A percentile compares a stretch with the other conserved stretches of the same genome.
These are phyloP conservation scores for Pouteria campechiana DNA, from an alignment of 179 eudicot species.

Conservation along the genomic window DNA sequence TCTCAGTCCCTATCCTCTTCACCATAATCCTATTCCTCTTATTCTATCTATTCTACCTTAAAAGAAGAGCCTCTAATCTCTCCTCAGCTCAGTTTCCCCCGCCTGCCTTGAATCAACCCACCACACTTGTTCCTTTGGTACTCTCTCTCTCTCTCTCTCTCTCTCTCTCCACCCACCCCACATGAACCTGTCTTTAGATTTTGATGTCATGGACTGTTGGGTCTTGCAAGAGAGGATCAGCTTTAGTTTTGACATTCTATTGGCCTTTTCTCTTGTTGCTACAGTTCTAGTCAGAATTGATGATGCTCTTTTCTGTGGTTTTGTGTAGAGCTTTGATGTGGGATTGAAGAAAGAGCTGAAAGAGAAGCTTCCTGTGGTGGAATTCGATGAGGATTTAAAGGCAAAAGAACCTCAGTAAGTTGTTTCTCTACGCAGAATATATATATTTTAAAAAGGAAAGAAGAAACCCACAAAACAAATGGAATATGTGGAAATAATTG, in stretches of 20 bases:
- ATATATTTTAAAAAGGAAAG: background rate
- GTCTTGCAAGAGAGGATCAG: too few relatives aligned
- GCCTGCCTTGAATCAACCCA: slow-evolving; percentile 11
- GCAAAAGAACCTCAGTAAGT: slow-evolving; percentile 61
- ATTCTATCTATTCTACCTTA: slow-evolving; percentile 79
- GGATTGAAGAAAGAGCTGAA: slow-evolving; percentile 41
- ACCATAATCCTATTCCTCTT: slow-evolving; percentile 71
- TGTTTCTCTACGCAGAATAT: too few relatives aligned
- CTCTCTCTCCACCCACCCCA: background rate
- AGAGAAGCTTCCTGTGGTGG: slow-evolving; percentile 41
- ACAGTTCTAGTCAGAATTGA: background rate
- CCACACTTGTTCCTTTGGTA: slow-evolving; percentile 18
- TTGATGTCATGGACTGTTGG: too few relatives aligned
- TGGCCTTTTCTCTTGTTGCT: background rate
- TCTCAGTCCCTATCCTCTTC: slow-evolving; percentile 79
- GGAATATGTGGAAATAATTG: background rate
- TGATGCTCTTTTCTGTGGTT: background rate
- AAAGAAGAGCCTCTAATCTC: slow-evolving; percentile 43
- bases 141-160: background rate
- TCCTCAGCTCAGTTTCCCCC: slow-evolving; percentile 18
- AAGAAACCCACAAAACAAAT: background rate
- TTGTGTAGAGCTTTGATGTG: slow-evolving; percentile 19
- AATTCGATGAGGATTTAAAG: slow-evolving; percentile 52
- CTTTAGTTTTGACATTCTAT: too few relatives aligned
- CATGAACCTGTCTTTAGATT: too few relatives aligned